phyloP scores from a whole-genome alignment of 176 grass and related monocot genomes.

The Microstegium vimineum region DNA sequence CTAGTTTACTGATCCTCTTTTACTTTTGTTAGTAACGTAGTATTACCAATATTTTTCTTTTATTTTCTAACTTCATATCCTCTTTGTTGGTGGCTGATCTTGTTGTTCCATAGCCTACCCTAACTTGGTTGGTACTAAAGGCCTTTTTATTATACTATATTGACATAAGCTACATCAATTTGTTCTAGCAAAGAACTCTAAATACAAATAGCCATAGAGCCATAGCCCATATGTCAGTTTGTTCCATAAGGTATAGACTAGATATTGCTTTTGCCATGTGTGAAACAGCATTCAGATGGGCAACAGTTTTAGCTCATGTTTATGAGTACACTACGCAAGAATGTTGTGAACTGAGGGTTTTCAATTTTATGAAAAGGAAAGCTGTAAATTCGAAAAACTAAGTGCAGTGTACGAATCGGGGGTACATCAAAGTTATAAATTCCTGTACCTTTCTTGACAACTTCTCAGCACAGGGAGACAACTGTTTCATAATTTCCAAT shows the following conservation, averaged over 20 bases:
- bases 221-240: neutral
- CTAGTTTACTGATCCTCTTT: neutral
- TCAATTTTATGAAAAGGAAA: neutral
- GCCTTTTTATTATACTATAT: neutral
- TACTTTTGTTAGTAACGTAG: neutral
- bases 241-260: neutral
- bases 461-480: constrained; percentile 25
- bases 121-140: neutral
- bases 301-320: neutral
- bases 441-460: constrained; percentile 36
- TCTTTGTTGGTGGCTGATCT: neutral
- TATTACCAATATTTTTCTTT: neutral
- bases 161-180: neutral
- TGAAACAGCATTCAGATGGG: neutral
- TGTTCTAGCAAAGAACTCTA: neutral
- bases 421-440: neutral
- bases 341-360: neutral
- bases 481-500: constrained; percentile 32
- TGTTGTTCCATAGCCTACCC: neutral
- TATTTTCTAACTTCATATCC: neutral
- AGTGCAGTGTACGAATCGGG: neutral
- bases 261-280: neutral
- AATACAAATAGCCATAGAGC: neutral
- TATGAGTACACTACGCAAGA: neutral
- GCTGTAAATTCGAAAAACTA: neutral